phyloP scores from a whole-genome alignment of 192 early-diverging fungal species.

The Phycomyces nitens region DNA sequence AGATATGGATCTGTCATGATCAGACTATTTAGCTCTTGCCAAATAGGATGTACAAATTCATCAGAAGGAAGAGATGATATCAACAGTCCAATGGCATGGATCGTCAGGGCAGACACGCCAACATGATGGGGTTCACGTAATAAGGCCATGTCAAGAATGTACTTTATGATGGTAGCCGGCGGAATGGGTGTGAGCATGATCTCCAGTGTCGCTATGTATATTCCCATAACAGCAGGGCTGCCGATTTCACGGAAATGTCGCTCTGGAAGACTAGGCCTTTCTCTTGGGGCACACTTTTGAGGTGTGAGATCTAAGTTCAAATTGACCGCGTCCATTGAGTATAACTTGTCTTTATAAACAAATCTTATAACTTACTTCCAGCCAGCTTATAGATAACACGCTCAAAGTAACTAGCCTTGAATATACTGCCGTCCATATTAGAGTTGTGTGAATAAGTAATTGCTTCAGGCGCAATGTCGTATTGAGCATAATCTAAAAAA shows the following conservation, averaged over 20 bases:
- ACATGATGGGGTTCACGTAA: slow-evolving; percentile 35
- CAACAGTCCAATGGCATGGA: slow-evolving; percentile 44
- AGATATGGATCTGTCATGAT: slow-evolving; percentile 38
- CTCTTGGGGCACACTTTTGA: slow-evolving; percentile 50
- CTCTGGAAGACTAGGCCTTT: slow-evolving; percentile 44
- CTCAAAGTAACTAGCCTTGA: slow-evolving; percentile 50
- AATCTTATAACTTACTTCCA: slow-evolving; percentile 30
- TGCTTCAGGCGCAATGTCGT: slow-evolving; percentile 39
- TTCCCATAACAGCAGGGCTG: slow-evolving; percentile 57
- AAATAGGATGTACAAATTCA: slow-evolving; percentile 44
- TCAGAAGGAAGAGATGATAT: slow-evolving; percentile 39
- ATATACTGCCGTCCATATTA: slow-evolving; percentile 27
- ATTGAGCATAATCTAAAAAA: slow-evolving; percentile 40
- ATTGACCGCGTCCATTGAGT: not conserved
- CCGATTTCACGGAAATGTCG: slow-evolving; percentile 58
- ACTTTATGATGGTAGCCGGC: slow-evolving; percentile 37
- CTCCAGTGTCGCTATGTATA: slow-evolving; percentile 50
- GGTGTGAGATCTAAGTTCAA: slow-evolving; percentile 45
- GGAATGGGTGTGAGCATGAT: slow-evolving; percentile 40
- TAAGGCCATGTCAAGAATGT: slow-evolving; percentile 40
- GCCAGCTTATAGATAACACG: slow-evolving; percentile 49
- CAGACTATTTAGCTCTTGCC: slow-evolving; percentile 41
- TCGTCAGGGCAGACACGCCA: slow-evolving; percentile 36
- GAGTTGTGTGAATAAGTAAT: slow-evolving; percentile 32
- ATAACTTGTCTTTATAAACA: not conserved